Evolutionary conservation across 768 basidiomycete genomes (phyloP), one percentile per base, ranked within the genome.

Genomic region (Leucosporidium yakuticum): DNA sequence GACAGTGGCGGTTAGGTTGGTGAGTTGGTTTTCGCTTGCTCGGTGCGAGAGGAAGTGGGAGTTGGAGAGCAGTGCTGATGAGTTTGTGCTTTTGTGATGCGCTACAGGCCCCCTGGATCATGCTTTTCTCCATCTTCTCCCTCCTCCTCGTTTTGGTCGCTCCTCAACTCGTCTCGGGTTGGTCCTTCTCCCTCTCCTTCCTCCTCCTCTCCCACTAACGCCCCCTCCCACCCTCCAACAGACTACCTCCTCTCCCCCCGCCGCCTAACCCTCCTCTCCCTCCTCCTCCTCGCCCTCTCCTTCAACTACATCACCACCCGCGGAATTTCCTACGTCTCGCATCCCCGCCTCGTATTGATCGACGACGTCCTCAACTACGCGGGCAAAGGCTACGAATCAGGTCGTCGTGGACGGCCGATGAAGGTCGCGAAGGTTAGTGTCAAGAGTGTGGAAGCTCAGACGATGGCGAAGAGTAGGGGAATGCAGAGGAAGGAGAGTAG

Each of bases 251-350:
- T 53, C n/a, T 54, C 91, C 19, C 83, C 94, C 50, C 80, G 85
- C 68, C 93, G 90, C 76, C 92, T 92, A 79, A 87, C 90, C 79
- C 75, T 88, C 74, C 81, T 96, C 51, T 93, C 93, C 89, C 73
- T 82, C 39, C 76, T 93, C 54, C 80, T 90, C 55, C 76, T 83
- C 44, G 71, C 75, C 29, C 65, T 85, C 61, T 83, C 91, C 19
- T 79, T 88, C 66, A 73, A 81, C 55, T 93, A 89, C 80, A 91
- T 98, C 71, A 71, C 87, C 74, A 78, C 84, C n/a, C 84, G 95
- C 78, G 95, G 94, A 48, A 86, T 94, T 71, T 90, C 92, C 69
- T 99, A 96, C 77, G 95, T 99, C 63, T 85, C 89, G 21, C 97
- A 93, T 90, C 96, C 96, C 19, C 85, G 88, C 17, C 83, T 99